Conservation (phyloP, 768 basidiomycete genomes). For the Rhodotorula diobovata region DNA sequence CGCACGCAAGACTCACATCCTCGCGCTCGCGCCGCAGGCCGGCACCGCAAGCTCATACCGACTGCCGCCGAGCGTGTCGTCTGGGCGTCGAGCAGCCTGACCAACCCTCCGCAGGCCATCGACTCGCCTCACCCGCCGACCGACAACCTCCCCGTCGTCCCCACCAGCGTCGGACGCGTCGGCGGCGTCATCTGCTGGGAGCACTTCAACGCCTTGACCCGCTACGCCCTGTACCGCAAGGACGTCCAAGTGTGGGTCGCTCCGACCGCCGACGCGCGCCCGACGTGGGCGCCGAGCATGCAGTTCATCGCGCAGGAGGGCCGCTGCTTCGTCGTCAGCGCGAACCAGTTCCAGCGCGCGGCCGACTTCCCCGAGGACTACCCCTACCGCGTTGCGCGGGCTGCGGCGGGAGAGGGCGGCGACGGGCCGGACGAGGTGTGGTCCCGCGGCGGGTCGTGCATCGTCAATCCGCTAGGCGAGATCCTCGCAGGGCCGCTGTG, state of each 20-base stretch:
- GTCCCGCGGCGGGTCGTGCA: slow-evolving; percentile 62
- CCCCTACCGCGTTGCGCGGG: slow-evolving; percentile 4
- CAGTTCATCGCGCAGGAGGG: slow-evolving; percentile 63
- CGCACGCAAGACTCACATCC: too few relatives aligned
- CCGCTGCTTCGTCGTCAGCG: slow-evolving; percentile 61
- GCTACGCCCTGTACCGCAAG: slow-evolving; percentile 18
- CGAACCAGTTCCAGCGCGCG: slow-evolving; percentile 59
- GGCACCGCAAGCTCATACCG: slow-evolving; percentile 63
- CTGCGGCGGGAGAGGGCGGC: slow-evolving; percentile 53
- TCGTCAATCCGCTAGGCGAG: slow-evolving; percentile 58
- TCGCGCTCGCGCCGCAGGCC: slow-evolving; percentile 50
- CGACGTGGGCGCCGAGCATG: slow-evolving; percentile 59
- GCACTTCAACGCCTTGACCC: slow-evolving; percentile 61
- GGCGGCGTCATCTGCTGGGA: slow-evolving; percentile 53
- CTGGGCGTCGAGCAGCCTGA: slow-evolving; percentile 48
- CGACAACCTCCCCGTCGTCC: slow-evolving; percentile 46
- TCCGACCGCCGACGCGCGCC: slow-evolving; percentile 62
- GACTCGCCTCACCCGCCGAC: slow-evolving; percentile 55
- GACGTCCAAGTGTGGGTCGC: slow-evolving; percentile 47
- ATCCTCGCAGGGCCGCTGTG: slow-evolving; percentile 61
- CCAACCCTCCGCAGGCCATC: slow-evolving; percentile 10
- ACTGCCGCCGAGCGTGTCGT: slow-evolving; percentile 60
- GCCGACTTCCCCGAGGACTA: slow-evolving; percentile 40
- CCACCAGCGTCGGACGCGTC: slow-evolving; percentile 44
- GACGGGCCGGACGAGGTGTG: slow-evolving; percentile 51